Evolutionary conservation across 1,284 basidiomycete genomes (phyloP).

Genomic region (Puccinia novopanici): DNA sequence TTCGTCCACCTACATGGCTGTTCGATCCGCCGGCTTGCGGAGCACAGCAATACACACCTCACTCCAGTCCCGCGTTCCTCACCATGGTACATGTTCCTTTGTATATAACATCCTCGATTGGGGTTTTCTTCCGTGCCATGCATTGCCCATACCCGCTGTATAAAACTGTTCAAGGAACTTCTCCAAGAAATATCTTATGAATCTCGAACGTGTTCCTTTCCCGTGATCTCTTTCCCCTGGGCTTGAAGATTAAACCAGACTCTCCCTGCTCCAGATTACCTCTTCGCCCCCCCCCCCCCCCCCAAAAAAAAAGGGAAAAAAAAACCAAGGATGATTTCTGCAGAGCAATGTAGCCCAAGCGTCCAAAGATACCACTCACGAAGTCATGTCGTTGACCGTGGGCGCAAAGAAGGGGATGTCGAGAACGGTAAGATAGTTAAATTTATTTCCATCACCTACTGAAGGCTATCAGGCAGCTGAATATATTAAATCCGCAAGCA

Average conservation of each 20-base stretch:
- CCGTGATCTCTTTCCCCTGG: background rate
- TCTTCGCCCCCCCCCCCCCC: background rate
- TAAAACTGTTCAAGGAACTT: background rate
- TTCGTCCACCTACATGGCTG: background rate
- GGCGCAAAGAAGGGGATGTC: background rate
- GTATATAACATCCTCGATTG: slow-evolving; percentile 1
- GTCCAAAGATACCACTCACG: background rate
- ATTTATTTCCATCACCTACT: background rate
- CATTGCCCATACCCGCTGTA: background rate
- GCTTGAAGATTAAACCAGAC: background rate
- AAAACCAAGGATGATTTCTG: slow-evolving; percentile 2
- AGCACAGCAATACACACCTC: background rate
- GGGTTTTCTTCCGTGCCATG: background rate
- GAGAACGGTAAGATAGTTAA: slow-evolving; percentile 5
- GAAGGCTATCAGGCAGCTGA: too few species aligned
- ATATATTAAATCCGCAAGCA: background rate
- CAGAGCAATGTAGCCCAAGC: background rate
- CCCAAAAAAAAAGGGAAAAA: too few species aligned
- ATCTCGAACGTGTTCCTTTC: too few species aligned
- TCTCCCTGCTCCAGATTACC: background rate
- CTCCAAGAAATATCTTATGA: background rate
- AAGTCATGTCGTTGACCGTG: too few species aligned
- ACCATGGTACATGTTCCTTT: background rate
- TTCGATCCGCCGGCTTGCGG: background rate
- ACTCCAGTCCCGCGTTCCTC: slow-evolving; percentile 3